Conservation (phyloP, 1,284 basidiomycete genomes). For the Fomitopsis pinicola region DNA sequence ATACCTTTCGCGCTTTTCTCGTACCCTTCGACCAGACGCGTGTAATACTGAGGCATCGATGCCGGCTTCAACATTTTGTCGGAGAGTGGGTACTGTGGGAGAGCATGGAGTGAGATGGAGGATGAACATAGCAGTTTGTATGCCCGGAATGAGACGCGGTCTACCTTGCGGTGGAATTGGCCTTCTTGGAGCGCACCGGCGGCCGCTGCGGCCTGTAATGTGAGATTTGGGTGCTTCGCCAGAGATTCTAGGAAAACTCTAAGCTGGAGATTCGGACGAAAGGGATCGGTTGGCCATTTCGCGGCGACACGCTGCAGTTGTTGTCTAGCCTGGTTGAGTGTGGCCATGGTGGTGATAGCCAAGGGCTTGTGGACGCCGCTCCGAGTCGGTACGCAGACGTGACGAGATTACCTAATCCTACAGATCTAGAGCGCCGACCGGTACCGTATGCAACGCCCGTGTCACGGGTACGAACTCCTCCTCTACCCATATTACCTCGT, state of each 20-base stretch:
- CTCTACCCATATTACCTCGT: too few species aligned
- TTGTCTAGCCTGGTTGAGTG: constrained; percentile 33
- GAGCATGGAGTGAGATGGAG: constrained; percentile 15
- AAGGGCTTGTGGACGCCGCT: neutral
- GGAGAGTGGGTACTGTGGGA: constrained; percentile 56
- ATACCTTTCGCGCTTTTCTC: constrained; percentile 73
- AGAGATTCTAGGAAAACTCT: constrained; percentile 59
- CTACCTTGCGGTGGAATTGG: constrained; percentile 52
- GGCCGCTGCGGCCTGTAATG: constrained; percentile 52
- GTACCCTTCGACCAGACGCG: constrained; percentile 63
- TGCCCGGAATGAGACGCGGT: constrained; percentile 9
- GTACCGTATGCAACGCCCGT: too few species aligned
- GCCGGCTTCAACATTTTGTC: constrained; percentile 59
- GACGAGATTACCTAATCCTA: neutral
- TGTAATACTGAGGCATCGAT: constrained; percentile 68
- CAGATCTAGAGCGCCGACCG: neutral
- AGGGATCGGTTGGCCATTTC: constrained; percentile 64
- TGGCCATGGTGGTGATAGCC: constrained; percentile 22
- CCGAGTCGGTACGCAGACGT: neutral
- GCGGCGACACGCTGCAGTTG: constrained; percentile 50
- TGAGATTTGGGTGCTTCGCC: constrained; percentile 62
- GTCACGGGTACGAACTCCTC: too few species aligned
- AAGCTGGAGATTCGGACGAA: constrained; percentile 70
- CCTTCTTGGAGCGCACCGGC: constrained; percentile 50
- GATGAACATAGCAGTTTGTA: constrained; percentile 23